Percentiles rank a stretch among this genome's conserved stretches.
Conservation (phyloP, 371 early-diverging fungal genomes). For the Catenaria anguillulae region DNA sequence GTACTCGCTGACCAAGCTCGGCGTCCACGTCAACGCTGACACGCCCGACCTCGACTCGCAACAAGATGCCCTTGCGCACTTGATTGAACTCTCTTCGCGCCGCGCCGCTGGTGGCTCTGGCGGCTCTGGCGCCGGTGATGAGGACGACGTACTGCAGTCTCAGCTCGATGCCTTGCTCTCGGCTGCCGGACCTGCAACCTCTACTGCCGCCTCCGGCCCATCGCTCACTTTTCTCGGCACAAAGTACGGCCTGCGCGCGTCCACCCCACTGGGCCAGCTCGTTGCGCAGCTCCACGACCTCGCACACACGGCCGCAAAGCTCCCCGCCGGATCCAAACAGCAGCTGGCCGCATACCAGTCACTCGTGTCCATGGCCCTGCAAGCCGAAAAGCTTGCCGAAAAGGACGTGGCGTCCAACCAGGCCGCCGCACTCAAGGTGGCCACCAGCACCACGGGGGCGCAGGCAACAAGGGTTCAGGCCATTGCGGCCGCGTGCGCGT, state of each 20-base stretch:
- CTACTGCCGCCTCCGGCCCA: conserved; percentile 38
- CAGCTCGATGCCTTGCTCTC: background rate
- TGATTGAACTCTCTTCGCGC: too few relatives aligned
- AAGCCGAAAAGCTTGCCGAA: conserved; percentile 43
- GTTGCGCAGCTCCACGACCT: background rate
- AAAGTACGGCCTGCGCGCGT: conserved; percentile 5
- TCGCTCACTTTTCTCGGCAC: conserved; percentile 49
- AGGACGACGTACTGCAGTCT: background rate
- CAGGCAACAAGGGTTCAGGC: background rate
- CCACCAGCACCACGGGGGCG: conserved; percentile 6
- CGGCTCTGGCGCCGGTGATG: background rate
- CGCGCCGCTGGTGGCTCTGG: too few relatives aligned
- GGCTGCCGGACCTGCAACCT: conserved; percentile 30
- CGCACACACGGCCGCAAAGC: conserved; percentile 13
- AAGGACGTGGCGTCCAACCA: conserved; percentile 46
- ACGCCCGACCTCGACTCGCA: background rate
- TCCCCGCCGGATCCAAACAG: conserved; percentile 7
- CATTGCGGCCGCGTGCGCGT: conserved; percentile 14
- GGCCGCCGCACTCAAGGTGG: conserved; percentile 17
- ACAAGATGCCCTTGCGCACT: too few relatives aligned
- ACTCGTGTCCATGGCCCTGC: conserved; percentile 24
- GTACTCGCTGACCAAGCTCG: conserved; percentile 36
- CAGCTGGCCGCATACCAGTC: background rate
- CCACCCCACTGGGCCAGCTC: conserved; percentile 6
- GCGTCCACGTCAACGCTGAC: background rate